phyloP scores from a whole-genome alignment of 2,329 filamentous ascomycete genomes.

The Fusarium succisae region DNA sequence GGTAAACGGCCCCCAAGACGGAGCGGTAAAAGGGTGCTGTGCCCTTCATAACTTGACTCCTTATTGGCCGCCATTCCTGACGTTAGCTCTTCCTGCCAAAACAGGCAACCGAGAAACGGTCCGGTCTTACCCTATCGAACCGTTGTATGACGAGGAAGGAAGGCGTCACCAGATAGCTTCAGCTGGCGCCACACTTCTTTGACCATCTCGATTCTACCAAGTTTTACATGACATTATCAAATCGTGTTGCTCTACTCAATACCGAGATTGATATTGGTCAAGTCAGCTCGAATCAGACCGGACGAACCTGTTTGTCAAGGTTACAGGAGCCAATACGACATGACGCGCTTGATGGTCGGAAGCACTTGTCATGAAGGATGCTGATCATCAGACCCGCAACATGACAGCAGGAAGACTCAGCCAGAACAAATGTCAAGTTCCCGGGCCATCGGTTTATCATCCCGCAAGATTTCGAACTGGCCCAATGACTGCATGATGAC shows the following conservation, averaged over 20 bases:
- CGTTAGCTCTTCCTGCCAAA: slow-evolving; percentile 24
- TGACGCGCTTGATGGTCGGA: not conserved
- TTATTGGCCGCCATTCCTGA: slow-evolving; percentile 21
- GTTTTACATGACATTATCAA: slow-evolving; percentile 11
- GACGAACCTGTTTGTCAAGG: not conserved
- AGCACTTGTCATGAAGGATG: slow-evolving; percentile 7
- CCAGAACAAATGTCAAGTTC: slow-evolving; percentile 4
- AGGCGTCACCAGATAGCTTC: slow-evolving; percentile 28
- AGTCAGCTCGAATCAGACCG: not conserved
- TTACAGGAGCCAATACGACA: not conserved
- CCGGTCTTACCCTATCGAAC: slow-evolving; percentile 29
- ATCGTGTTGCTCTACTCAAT: not conserved
- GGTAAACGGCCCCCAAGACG: slow-evolving; percentile 35
- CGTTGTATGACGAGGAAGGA: slow-evolving; percentile 16
- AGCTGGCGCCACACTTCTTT: slow-evolving; percentile 8
- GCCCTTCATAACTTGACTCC: slow-evolving; percentile 9
- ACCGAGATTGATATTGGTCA: not conserved
- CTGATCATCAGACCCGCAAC: slow-evolving; percentile 20
- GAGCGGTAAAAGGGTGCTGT: slow-evolving; percentile 21
- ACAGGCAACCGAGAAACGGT: slow-evolving; percentile 31
- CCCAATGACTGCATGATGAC: not conserved
- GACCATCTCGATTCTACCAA: slow-evolving; percentile 8
- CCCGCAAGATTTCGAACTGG: not conserved
- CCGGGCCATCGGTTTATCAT: not conserved
- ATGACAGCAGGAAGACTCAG: slow-evolving; percentile 1